These are phyloP conservation scores for Phytophthora cajani DNA, from an alignment of 352 stramenopile genomes.

Conservation along the genomic window DNA sequence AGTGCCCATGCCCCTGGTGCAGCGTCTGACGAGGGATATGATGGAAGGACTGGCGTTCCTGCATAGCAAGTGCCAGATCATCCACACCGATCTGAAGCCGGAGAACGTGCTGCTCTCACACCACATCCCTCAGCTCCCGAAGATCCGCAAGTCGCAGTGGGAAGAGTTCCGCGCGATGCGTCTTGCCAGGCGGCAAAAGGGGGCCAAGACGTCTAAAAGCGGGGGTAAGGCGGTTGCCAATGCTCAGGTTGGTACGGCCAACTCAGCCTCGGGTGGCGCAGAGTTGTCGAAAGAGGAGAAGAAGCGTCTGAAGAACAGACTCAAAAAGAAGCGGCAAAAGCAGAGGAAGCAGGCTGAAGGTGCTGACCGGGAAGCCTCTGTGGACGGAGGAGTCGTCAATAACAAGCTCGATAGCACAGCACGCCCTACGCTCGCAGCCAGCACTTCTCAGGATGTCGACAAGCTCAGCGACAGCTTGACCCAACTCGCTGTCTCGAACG, in stretches of 20 bases:
- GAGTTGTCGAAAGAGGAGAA: slow-evolving; percentile 88
- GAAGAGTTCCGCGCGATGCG: slow-evolving; percentile 50
- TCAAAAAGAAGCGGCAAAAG: slow-evolving; percentile 96
- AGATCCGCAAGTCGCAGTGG: slow-evolving; percentile 69
- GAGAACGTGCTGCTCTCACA: slow-evolving; percentile 98
- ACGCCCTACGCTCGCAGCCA: slow-evolving; percentile 20
- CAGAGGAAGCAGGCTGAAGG: slow-evolving; percentile 58
- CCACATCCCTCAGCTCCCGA: slow-evolving; percentile 72
- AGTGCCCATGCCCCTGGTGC: slow-evolving; percentile 96
- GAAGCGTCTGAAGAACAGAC: slow-evolving; percentile 94
- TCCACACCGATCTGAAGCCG: slow-evolving; percentile 99
- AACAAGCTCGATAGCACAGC: slow-evolving; percentile 37
- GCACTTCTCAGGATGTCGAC: slow-evolving; percentile 12
- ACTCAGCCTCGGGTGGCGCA: not conserved
- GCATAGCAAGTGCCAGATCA: slow-evolving; percentile 97
- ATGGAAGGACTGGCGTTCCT: slow-evolving; percentile 97
- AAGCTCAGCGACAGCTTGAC: slow-evolving; percentile 28
- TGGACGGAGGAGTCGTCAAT: slow-evolving; percentile 9
- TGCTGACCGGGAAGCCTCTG: slow-evolving; percentile 13
- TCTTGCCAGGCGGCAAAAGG: slow-evolving; percentile 52
- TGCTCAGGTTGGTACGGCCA: slow-evolving; percentile 10
- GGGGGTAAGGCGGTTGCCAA: not conserved
- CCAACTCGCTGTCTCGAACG: slow-evolving; percentile 26
- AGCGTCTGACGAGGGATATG: slow-evolving; percentile 95
- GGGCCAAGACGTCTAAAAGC: slow-evolving; percentile 7